phyloP scores from a whole-genome alignment of 2,329 filamentous ascomycete species.

The Saccharata proteae region DNA sequence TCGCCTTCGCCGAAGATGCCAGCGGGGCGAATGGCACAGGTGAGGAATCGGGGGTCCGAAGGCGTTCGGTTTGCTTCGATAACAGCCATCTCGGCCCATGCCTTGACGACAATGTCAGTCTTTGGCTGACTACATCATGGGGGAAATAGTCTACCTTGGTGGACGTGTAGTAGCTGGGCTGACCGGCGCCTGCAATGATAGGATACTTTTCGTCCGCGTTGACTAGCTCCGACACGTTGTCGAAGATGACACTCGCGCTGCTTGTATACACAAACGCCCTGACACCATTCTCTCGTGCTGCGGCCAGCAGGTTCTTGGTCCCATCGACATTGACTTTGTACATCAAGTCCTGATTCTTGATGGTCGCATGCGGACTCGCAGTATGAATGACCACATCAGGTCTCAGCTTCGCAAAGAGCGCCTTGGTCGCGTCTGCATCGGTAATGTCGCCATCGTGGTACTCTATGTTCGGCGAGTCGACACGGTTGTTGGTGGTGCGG shows the following conservation, averaged over 20 bases:
- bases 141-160: conserved; percentile 29
- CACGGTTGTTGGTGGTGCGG: conserved; percentile 28
- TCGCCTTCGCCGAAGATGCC: conserved; percentile 41
- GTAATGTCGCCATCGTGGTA: conserved; percentile 42
- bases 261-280: conserved; percentile 44
- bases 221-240: conserved; percentile 31
- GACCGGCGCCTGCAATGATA: conserved; percentile 30
- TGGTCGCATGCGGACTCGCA: conserved; percentile 20
- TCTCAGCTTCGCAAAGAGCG: conserved; percentile 30
- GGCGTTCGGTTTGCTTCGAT: conserved; percentile 36
- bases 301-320: conserved; percentile 36
- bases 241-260: conserved; percentile 37
- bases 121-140: background rate
- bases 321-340: conserved; percentile 41
- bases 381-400: conserved; percentile 39
- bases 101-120: conserved; percentile 16
- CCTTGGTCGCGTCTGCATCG: conserved; percentile 27
- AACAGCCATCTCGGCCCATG: conserved; percentile 35
- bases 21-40: conserved; percentile 36
- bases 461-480: conserved; percentile 28
- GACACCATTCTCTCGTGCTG: conserved; percentile 34
- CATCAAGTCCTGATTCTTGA: conserved; percentile 26
- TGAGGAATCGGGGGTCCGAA: conserved; percentile 31
- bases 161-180: conserved; percentile 39
- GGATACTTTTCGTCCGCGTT: conserved; percentile 39